Base-by-base conservation (phyloP, 2,329 filamentous ascomycete genomes). In the Beauveria brongniartii region DNA sequence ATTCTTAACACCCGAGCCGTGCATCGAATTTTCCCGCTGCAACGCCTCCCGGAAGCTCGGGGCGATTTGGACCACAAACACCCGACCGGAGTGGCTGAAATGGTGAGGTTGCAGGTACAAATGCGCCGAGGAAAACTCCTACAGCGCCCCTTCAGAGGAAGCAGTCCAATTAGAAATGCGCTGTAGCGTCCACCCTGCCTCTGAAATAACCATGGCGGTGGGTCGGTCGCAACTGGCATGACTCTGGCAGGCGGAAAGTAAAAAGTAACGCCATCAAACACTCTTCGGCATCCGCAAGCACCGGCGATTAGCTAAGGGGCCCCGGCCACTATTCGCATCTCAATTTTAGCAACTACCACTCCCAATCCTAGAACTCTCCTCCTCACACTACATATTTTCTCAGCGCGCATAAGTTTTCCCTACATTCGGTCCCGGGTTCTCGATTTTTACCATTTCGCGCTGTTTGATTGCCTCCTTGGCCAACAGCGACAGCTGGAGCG, bases 231-330 rank as follows among this genome's bases (percentile, higher is more conserved):
- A 24, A 59, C 48, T 59, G 47, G 56, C 56, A 18, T 59, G 56
- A 59, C 56, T 59, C 24, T 53, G 22, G 34, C 55, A 37, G 44
- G 37, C 46, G 20, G 30, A 30, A 26, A 20, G 34, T 9, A 51
- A 44, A 51, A 59, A 59, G 56, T 59, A 59, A 59, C 56, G 56
- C 56, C 56, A 59, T 40, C 37, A 37, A 46, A 20, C 40, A 24
- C 24, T 5, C 16, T 53, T 59, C 56, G 56, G 56, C 56, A 59
- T 59, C 48, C 48, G 56, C 48, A 46, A 44, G 24, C 26, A 57
- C 43, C 48, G 56, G 26, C 56, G 24, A 52, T 51, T 44, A 30
- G 37, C 51, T 59, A 52, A 59, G 48, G 56, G 56, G 47, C 46
- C 56, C 37, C 34, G 56, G 12, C n/a, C 40, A 24, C 37, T 46